Conservation (phyloP, 148 eudicot species). For the Chenopodium quinoa region DNA sequence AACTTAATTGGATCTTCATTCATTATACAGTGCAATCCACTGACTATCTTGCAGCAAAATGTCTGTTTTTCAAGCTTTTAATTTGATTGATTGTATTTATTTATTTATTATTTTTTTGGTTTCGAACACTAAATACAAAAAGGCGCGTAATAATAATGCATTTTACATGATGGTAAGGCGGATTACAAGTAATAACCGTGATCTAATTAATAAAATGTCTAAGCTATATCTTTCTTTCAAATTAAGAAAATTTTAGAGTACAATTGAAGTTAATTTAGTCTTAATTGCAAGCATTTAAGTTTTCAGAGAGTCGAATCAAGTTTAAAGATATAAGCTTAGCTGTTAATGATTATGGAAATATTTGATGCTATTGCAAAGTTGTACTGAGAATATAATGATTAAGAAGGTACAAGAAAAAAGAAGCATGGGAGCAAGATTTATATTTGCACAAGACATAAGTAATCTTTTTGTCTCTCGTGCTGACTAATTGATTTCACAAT, state of each 20-base stretch:
- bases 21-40: background rate
- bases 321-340: constrained; percentile 19
- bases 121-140: too few relatives aligned
- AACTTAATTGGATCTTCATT: background rate
- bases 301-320: background rate
- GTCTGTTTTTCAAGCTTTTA: background rate
- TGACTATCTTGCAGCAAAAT: background rate
- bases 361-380: constrained; percentile 1
- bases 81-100: background rate
- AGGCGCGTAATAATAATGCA: too few relatives aligned
- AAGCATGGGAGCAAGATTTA: constrained; percentile 39
- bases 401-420: constrained; percentile 14
- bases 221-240: too few relatives aligned
- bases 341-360: constrained; percentile 11
- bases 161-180: too few relatives aligned
- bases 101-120: too few relatives aligned
- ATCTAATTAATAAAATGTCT: too few relatives aligned
- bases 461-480: constrained; percentile 31
- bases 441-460: constrained; percentile 8
- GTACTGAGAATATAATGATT: constrained; percentile 13
- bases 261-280: too few relatives aligned
- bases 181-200: too few relatives aligned
- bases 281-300: too few relatives aligned
- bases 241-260: too few relatives aligned
- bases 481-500: constrained; percentile 28